These are phyloP conservation scores for Erodium chrysanthum DNA, from an alignment of 441 rosid genomes.

Conservation along the genomic window DNA sequence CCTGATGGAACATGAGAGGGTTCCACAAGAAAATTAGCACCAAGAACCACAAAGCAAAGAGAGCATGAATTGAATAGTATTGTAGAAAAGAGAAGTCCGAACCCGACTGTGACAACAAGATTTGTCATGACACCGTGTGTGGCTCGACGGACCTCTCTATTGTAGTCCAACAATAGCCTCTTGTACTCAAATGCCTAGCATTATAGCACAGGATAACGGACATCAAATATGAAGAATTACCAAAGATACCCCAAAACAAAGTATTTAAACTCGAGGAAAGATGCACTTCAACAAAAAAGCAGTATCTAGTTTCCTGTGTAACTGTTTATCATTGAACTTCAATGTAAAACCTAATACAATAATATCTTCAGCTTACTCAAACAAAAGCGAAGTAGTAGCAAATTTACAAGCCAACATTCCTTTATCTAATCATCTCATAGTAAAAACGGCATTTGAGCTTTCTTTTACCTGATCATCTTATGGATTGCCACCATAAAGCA, in stretches of 20 bases:
- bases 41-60: conserved; percentile 10
- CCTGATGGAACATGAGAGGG: conserved; percentile 35
- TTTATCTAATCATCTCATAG: too few relatives aligned
- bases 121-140: conserved; percentile 74
- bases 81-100: conserved; percentile 21
- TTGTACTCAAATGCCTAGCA: conserved; percentile 85
- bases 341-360: neutral
- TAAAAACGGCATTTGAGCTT: too few relatives aligned
- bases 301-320: neutral
- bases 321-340: neutral
- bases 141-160: conserved; percentile 89
- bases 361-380: neutral
- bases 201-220: neutral
- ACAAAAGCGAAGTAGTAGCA: neutral
- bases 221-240: conserved; percentile 11
- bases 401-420: neutral
- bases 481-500: too few relatives aligned
- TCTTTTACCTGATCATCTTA: too few relatives aligned
- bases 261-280: neutral
- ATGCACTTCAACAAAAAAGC: neutral
- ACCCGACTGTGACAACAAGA: conserved; percentile 74
- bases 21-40: conserved; percentile 13
- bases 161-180: conserved; percentile 78
- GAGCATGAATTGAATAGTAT: neutral
- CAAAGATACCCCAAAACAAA: conserved; percentile 9